Conservation (phyloP, 345 rosid species). For the Angophora floribunda region DNA sequence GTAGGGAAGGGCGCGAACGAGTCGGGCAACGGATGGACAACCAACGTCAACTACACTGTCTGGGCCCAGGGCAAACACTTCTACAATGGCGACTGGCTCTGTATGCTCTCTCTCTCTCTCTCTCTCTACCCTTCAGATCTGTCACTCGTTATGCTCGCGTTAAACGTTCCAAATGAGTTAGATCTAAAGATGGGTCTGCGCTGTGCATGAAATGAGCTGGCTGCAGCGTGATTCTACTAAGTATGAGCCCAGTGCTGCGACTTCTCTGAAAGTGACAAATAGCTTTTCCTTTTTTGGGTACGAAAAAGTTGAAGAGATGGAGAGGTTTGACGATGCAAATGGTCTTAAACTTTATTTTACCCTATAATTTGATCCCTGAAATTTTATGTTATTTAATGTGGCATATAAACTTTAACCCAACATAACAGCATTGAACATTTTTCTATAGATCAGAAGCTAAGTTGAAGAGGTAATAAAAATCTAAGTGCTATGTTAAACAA, state of each 20-base stretch:
- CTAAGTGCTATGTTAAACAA: too few species aligned
- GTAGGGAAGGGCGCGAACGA: constrained; percentile 41
- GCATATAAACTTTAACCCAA: too few species aligned
- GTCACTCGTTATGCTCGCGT: not conserved
- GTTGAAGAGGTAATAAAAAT: too few species aligned
- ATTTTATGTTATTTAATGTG: too few species aligned
- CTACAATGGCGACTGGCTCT: constrained; percentile 90
- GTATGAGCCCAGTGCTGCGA: not conserved
- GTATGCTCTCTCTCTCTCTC: constrained; percentile 25
- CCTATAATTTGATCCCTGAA: rapidly evolving
- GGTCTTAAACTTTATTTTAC: rapidly evolving
- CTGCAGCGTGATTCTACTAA: not conserved
- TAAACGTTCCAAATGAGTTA: not conserved
- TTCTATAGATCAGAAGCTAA: rapidly evolving
- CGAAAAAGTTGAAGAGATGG: too few species aligned
- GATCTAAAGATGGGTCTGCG: not conserved
- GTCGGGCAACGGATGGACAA: constrained; percentile 29
- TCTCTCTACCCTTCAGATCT: constrained; percentile 24
- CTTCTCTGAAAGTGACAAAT: not conserved
- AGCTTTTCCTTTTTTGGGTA: not conserved
- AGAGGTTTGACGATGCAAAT: too few species aligned
- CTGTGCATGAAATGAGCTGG: not conserved
- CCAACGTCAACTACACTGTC: constrained; percentile 64
- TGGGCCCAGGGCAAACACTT: constrained; percentile 83
- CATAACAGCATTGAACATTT: too few species aligned